phyloP scores from a whole-genome alignment of 441 rosid genomes.

The Jatropha multifida region DNA sequence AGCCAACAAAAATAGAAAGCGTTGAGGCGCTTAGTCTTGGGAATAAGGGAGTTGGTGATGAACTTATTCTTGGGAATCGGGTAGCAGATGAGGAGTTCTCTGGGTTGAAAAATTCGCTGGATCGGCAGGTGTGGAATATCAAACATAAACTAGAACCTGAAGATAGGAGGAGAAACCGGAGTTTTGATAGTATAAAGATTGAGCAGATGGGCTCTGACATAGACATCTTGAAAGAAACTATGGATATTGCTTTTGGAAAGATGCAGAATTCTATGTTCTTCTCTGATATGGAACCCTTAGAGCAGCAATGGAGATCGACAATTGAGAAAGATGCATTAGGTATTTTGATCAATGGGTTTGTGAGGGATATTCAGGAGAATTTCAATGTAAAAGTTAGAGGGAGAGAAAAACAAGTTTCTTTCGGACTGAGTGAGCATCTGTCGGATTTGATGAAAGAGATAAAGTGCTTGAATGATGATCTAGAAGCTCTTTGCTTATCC shows the following conservation, averaged over 20 bases:
- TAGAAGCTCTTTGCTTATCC: slow-evolving; percentile 31
- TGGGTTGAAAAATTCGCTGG: slow-evolving; percentile 69
- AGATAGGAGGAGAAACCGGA: slow-evolving; percentile 32
- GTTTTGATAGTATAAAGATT: slow-evolving; percentile 34
- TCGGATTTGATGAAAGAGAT: slow-evolving; percentile 39
- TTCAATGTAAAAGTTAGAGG: slow-evolving; percentile 36
- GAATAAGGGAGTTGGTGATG: slow-evolving; percentile 30
- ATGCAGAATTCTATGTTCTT: slow-evolving; percentile 65
- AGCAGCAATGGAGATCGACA: slow-evolving; percentile 63
- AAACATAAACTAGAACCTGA: slow-evolving; percentile 69
- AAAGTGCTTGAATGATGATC: slow-evolving; percentile 39
- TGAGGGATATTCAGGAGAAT: slow-evolving; percentile 40
- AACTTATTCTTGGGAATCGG: slow-evolving; percentile 22
- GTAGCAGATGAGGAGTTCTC: slow-evolving; percentile 43
- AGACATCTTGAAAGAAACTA: slow-evolving; percentile 63
- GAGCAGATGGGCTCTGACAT: slow-evolving; percentile 68
- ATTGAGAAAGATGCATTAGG: slow-evolving; percentile 53
- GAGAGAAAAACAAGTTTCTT: slow-evolving; percentile 35
- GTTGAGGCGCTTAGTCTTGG: slow-evolving; percentile 26
- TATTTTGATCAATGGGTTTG: slow-evolving; percentile 45
- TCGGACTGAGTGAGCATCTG: slow-evolving; percentile 38
- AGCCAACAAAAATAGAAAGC: slow-evolving; percentile 30
- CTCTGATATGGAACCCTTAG: slow-evolving; percentile 62
- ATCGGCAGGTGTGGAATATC: slow-evolving; percentile 68
- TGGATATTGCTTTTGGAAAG: slow-evolving; percentile 77